phyloP scores from a whole-genome alignment of 352 stramenopile species.

The Globisporangium barbulae region DNA sequence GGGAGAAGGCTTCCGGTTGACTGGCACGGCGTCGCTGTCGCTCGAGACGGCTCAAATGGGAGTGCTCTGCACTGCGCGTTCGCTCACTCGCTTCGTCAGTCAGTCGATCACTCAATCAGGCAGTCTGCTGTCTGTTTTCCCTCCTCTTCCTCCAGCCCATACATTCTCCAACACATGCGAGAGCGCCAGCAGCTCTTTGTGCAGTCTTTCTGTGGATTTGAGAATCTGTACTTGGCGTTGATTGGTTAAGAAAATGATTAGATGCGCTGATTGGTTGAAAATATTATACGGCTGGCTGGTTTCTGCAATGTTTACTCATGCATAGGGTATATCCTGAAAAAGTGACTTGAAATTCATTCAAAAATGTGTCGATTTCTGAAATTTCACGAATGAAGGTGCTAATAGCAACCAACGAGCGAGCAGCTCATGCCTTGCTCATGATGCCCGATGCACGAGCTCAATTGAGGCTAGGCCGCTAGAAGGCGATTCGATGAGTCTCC shows the following conservation, averaged over 20 bases:
- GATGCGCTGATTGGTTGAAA: background rate
- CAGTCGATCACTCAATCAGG: background rate
- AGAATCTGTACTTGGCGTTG: background rate
- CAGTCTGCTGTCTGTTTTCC: background rate
- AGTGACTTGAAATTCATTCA: background rate
- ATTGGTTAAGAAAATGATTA: background rate
- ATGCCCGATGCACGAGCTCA: background rate
- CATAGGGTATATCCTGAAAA: background rate
- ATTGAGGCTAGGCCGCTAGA: background rate
- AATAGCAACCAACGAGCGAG: no score
- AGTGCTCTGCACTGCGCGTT: background rate
- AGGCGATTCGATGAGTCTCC: background rate
- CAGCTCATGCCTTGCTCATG: background rate
- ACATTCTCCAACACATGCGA: constrained; percentile 5
- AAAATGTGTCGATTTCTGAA: background rate
- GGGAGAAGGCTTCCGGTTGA: background rate
- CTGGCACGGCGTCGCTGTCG: background rate
- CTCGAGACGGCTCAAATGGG: constrained; percentile 9
- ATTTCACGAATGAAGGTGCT: background rate
- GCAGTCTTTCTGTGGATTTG: constrained; percentile 3
- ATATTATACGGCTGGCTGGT: background rate
- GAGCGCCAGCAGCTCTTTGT: constrained; percentile 1
- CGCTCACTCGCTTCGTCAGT: background rate
- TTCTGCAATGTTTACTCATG: constrained; percentile 3
- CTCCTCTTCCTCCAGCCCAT: constrained; percentile 5